A percentile compares a stretch with the other conserved stretches of the same genome.
phyloP scores from a whole-genome alignment of 495 filamentous ascomycete species.

The Lophiostoma macrostomum region DNA sequence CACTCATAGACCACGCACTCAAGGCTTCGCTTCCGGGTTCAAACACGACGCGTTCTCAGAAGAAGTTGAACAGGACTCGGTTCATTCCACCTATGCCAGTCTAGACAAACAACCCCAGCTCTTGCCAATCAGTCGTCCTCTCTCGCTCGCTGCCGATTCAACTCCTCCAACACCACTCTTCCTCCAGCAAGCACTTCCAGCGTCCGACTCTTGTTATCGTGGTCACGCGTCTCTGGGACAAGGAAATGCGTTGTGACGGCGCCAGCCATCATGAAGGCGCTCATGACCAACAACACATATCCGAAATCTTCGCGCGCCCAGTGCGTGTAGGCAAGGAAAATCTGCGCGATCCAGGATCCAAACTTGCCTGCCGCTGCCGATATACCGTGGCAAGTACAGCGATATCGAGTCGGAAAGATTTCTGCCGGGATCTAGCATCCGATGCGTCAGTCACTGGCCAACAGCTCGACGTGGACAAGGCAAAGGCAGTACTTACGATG shows the following conservation, averaged over 20 bases:
- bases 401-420: conserved; percentile 31
- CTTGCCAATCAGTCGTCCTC: too few species aligned
- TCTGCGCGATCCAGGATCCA: conserved; percentile 27
- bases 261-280: conserved; percentile 28
- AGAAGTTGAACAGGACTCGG: too few species aligned
- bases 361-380: conserved; percentile 27
- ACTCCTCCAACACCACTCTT: conserved; percentile 7
- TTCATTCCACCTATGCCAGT: too few species aligned
- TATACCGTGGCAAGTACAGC: conserved; percentile 28
- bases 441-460: not conserved
- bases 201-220: conserved; percentile 23
- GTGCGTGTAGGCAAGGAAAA: conserved; percentile 23
- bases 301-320: conserved; percentile 19
- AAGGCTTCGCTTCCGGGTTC: too few species aligned
- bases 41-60: too few species aligned
- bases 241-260: conserved; percentile 24
- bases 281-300: conserved; percentile 24
- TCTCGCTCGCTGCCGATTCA: conserved; percentile 17
- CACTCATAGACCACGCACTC: too few species aligned
- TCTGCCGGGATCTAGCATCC: conserved; percentile 23
- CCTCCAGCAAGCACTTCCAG: conserved; percentile 24
- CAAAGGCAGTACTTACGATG: conserved; percentile 16
- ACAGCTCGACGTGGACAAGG: not conserved
- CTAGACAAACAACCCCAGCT: too few species aligned
- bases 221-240: conserved; percentile 26